Percentiles rank a stretch among this genome's conserved stretches.
phyloP scores from a whole-genome alignment of 2,329 filamentous ascomycete species.

The Aspergillus puulaauensis region DNA sequence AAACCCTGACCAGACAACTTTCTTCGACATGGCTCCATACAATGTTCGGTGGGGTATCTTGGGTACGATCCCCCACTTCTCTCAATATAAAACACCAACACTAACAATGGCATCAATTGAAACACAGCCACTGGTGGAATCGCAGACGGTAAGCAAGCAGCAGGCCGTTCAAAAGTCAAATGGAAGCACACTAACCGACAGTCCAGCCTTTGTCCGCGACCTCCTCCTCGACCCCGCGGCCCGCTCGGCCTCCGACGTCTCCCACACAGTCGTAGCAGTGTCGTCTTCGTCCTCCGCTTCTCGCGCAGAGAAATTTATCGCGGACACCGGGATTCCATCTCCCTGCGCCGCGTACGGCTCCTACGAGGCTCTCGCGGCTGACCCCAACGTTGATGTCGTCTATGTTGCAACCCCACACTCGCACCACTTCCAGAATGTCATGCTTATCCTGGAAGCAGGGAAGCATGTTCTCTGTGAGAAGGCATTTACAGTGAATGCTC shows the following conservation, averaged over 20 bases:
- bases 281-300: slow-evolving; percentile 73
- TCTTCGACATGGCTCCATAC: slow-evolving; percentile 29
- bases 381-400: slow-evolving; percentile 77
- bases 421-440: slow-evolving; percentile 88
- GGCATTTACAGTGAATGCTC: slow-evolving; percentile 79
- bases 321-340: slow-evolving; percentile 66
- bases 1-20: slow-evolving; percentile 1
- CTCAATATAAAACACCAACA: slow-evolving; percentile 5
- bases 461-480: slow-evolving; percentile 93
- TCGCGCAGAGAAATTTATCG: slow-evolving; percentile 71
- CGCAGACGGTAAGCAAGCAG: slow-evolving; percentile 33
- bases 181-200: background rate
- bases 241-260: slow-evolving; percentile 69
- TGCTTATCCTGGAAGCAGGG: slow-evolving; percentile 77
- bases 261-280: slow-evolving; percentile 75
- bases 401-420: slow-evolving; percentile 90
- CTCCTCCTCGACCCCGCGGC: slow-evolving; percentile 70
- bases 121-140: slow-evolving; percentile 46
- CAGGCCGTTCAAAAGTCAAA: background rate
- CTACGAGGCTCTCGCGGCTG: slow-evolving; percentile 77
- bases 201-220: slow-evolving; percentile 67
- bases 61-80: slow-evolving; percentile 29
- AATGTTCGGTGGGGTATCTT: slow-evolving; percentile 46
- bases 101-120: slow-evolving; percentile 14
- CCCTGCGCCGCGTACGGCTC: slow-evolving; percentile 73